Base-by-base conservation (phyloP, 1,284 basidiomycete species). In the Mycosarcoma mackinlayi region DNA sequence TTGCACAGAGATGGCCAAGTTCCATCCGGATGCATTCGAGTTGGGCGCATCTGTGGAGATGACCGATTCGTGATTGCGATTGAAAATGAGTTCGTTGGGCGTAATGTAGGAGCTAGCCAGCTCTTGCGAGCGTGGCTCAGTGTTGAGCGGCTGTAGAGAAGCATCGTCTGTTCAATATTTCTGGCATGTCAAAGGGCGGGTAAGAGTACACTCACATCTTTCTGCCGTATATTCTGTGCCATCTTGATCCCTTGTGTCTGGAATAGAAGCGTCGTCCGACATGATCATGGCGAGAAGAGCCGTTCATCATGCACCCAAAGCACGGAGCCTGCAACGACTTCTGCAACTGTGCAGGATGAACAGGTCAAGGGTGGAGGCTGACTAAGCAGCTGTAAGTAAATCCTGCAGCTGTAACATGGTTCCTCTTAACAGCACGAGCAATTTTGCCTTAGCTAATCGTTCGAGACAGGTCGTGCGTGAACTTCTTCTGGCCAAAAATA, bases 31-130 rank as follows among this genome's bases (percentile, higher is more conserved):
- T 23, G 6, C 47, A 13, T 7, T 27, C 16, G 52, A 24, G 9
- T 4, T 11, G 3, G 51, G 59, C 1, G 37, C 5, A 5, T 50
- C 24, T 9, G 39, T 6, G 0, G 30, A 18, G 16, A 69, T 14
- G 24, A 73, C 40, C 5, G 70, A 65, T 31, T 75, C 74, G 25
- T 75, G 74, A 23, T 76, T 76, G 18, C 74, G 71, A 24, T 67
- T 61, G 51, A 75, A 76, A 30, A 75, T 33, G 16, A 68, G 55
- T 10, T 66, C 37, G 39, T 34, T 64, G 4, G 73, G 73, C 14
- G 74, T 76, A 24, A 72, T 68, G 59, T 57, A 69, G 3, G 49
- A 39, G 23, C 30, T 38, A 14, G 40, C 45, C 13, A 75, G 47
- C 14, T 41, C 40, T 35, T 49, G 34, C 2, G 47, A 52, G 40